Conservation (phyloP, 2,329 filamentous ascomycete species). For the Sporothrix brasiliensis region DNA sequence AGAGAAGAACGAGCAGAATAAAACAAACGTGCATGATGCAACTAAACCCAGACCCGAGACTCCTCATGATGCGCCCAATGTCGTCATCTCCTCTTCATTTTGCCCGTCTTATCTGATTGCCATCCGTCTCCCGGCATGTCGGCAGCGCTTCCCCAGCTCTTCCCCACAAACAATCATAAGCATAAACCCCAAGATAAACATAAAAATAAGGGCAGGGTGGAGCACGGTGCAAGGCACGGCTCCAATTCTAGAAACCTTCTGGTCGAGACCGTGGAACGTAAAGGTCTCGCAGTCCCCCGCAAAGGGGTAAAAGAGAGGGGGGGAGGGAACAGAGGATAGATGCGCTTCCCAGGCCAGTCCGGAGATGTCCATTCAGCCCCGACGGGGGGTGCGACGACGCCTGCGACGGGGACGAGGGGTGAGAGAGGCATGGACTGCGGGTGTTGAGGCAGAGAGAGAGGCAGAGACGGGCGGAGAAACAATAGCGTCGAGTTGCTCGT, state of each 20-base stretch:
- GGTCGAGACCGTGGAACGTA: background rate
- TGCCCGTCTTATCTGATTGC: background rate
- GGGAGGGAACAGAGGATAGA: background rate
- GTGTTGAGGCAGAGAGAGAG: no score
- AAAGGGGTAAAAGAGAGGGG: background rate
- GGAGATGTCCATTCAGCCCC: background rate
- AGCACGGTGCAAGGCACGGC: background rate
- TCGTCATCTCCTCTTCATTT: constrained; percentile 15
- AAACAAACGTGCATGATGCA: background rate
- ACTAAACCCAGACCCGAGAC: constrained; percentile 26
- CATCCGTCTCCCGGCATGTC: background rate
- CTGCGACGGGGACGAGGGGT: background rate
- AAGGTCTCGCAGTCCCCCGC: background rate
- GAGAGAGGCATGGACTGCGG: no score
- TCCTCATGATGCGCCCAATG: constrained; percentile 28
- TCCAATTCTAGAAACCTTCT: constrained; percentile 11
- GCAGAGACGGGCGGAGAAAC: no score
- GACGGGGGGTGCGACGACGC: background rate
- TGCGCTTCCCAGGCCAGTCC: background rate
- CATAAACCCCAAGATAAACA: background rate
- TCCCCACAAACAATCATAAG: constrained; percentile 7
- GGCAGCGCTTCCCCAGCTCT: background rate
- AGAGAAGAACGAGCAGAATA: background rate
- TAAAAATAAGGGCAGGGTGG: background rate
- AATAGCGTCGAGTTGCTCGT: no score